Evolutionary conservation across 257 asterid species (phyloP), one percentile per base, ranked within the genome.

Genomic region (Solanum chmielewskii): DNA sequence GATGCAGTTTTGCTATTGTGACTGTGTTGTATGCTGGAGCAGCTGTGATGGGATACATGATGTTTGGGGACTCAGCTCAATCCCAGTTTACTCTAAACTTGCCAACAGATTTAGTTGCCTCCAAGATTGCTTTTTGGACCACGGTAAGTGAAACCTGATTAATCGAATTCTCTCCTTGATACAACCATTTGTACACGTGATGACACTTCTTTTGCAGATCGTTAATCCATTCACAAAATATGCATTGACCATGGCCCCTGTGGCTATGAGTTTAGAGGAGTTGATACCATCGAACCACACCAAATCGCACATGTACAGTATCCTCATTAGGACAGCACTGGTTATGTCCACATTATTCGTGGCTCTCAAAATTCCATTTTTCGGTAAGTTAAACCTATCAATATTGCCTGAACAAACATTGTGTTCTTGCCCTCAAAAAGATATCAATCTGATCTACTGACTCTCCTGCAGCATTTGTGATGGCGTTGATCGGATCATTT

Each of bases 201-300:
- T 88, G 77, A 29, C 90, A 71, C 41, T 66, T 88, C 66, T 88
- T 86, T 77, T 91, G 91, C 96, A 97, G 99, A 97, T 97, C 1
- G 98, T 97, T 86, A 97, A 97, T 91, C 99, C 99, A 84, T 93
- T 97, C 76, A 96, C 99, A 33, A 97, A 97, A 93, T 97, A 94
- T 93, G 99, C 99, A 71, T 91, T 97, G 89, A 95, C 98, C 90
- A 92, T 97, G 91, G 90, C 98, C 56, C 99, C 98, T 0, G 98
- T 97, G 87, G 99, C 98, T 13, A 86, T 95, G 98, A 89, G 99
- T 92, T 93, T 97, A 23, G 99, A 97, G 90, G 99, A 97, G 88
- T 39, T 97, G 92, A 93, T 96, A 86, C 98, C 98, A 21, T 87
- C 94, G 4, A 90, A 91, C 89, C 91, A 88, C 27, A 59, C 74